A percentile compares a stretch with the other conserved stretches of the same genome.
Evolutionary conservation across 768 basidiomycete genomes (phyloP).

Genomic region (Dacryopinax spathularia): DNA sequence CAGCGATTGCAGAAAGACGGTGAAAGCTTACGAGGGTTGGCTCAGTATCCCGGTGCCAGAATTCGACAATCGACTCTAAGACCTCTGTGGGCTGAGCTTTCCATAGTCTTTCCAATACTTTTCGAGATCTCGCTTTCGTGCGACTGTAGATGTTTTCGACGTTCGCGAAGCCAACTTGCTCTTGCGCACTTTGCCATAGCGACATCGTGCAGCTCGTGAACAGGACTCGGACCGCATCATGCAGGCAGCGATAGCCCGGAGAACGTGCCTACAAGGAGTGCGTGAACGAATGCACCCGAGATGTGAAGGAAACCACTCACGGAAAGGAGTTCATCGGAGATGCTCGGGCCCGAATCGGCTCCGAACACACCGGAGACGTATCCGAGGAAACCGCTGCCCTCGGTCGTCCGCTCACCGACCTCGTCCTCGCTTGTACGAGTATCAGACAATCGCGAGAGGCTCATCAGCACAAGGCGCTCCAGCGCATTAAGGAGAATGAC

Average conservation of each 20-base stretch:
- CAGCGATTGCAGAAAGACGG: not conserved
- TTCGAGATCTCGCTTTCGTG: slow-evolving; percentile 52
- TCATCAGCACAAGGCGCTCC: slow-evolving; percentile 67
- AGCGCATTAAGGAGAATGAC: slow-evolving; percentile 71
- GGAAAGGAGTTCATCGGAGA: slow-evolving; percentile 8
- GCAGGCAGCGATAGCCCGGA: slow-evolving; percentile 61
- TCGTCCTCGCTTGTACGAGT: slow-evolving; percentile 43
- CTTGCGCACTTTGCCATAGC: not conserved
- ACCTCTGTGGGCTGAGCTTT: slow-evolving; percentile 67
- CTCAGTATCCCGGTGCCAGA: slow-evolving; percentile 46
- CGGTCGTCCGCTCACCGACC: slow-evolving; percentile 36
- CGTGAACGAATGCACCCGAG: slow-evolving; percentile 19
- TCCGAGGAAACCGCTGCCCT: slow-evolving; percentile 54
- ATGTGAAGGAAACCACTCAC: slow-evolving; percentile 1
- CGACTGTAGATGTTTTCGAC: slow-evolving; percentile 57
- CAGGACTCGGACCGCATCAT: slow-evolving; percentile 67
- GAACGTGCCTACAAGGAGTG: slow-evolving; percentile 54
- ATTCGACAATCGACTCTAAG: slow-evolving; percentile 66
- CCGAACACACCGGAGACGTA: slow-evolving; percentile 87
- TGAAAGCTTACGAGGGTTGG: slow-evolving; percentile 28
- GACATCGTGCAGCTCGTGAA: slow-evolving; percentile 54
- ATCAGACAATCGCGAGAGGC: slow-evolving; percentile 38
- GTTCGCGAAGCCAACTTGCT: slow-evolving; percentile 20
- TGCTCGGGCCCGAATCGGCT: slow-evolving; percentile 34
- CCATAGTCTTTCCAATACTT: slow-evolving; percentile 76